Evolutionary conservation across 1,284 basidiomycete genomes (phyloP), one percentile per base, ranked within the genome.

Genomic region (Tilletia setariae): DNA sequence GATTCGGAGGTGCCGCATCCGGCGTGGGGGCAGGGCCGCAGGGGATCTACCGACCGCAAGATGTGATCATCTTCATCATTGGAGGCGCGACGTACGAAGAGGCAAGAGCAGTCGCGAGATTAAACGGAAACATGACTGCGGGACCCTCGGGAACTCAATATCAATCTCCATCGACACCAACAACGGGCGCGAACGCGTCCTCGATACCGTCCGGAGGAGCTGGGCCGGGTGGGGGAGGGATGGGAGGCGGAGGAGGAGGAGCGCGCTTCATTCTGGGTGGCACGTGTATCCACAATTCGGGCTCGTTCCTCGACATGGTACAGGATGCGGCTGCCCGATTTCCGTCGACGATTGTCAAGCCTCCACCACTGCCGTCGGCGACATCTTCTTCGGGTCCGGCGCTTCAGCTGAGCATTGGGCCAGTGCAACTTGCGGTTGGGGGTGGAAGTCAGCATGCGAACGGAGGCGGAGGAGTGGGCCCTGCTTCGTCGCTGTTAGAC

Each of bases 71-170:
- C 21, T 82, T 82, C 66, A 74, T 82, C 61, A 74, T 82, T 35
- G 80, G 80, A 28, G 80, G 80, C 15, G 73, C 79, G 1, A 82
- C 80, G 35, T 82, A 82, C 68, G 80, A 82, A 67, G 79, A 80
- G 64, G 78, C 79, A 2, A 74, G 79, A 6, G 73, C 68, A 4
- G 68, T 81, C 19, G 77, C 78, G 1, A 72, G 79, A 11, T 70
- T 81, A 53, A 80, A 81, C 23, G 74, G 66, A 59, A 69, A 40
- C 63, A 66, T 25, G 68, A 66, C 7, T 68, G 23, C 47, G 47
- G 23, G 11, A 13, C 28, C 51, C 21, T 53, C 51, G 11, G 21
- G 21, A 15, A 6, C 4, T 11, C 13, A 25, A 23, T 23, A 15
- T 6, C 28, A 21, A 28, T 23, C 16, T 2, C 21, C 21, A 11